Conservation (phyloP, 805 yeast genomes). For the Hanseniaspora lindneri region DNA sequence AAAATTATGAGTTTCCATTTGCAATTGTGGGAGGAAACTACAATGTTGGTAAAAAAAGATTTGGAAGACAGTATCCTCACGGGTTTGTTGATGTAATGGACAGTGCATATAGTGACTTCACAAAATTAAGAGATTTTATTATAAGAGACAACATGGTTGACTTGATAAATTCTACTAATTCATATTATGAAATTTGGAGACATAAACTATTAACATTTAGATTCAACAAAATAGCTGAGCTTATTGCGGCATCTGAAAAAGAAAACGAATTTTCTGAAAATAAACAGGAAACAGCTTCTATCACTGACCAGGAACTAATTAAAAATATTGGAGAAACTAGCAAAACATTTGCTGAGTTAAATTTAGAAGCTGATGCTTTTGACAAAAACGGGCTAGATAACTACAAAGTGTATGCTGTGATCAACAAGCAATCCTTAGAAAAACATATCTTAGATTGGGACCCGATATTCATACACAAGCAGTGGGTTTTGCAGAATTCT, state of each 20-base stretch:
- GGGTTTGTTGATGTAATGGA: slow-evolving; percentile 79
- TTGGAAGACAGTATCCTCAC: slow-evolving; percentile 76
- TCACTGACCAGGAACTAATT: slow-evolving; percentile 6
- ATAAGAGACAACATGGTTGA: slow-evolving; percentile 66
- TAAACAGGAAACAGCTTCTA: background rate
- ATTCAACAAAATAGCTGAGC: slow-evolving; percentile 17
- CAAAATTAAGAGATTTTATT: slow-evolving; percentile 48
- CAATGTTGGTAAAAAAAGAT: slow-evolving; percentile 36
- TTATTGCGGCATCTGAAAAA: no score
- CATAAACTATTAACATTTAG: slow-evolving; percentile 43
- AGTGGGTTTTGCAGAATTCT: slow-evolving; percentile 34
- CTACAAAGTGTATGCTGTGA: slow-evolving; percentile 32
- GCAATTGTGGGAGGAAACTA: slow-evolving; percentile 58
- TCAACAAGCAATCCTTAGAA: slow-evolving; percentile 32
- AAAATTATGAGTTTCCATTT: slow-evolving; percentile 66
- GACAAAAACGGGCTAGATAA: slow-evolving; percentile 30
- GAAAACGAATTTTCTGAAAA: background rate
- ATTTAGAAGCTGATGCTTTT: slow-evolving; percentile 23
- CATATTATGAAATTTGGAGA: slow-evolving; percentile 58
- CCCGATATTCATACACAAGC: slow-evolving; percentile 38
- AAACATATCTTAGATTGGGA: slow-evolving; percentile 33
- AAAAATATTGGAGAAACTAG: slow-evolving; percentile 9
- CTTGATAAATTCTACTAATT: slow-evolving; percentile 62
- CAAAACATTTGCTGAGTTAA: slow-evolving; percentile 16
- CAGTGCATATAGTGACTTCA: slow-evolving; percentile 64